These are phyloP conservation scores for Emmonsiellopsis sp. DNA, from an alignment of 2,329 filamentous ascomycete genomes.

Conservation along the genomic window DNA sequence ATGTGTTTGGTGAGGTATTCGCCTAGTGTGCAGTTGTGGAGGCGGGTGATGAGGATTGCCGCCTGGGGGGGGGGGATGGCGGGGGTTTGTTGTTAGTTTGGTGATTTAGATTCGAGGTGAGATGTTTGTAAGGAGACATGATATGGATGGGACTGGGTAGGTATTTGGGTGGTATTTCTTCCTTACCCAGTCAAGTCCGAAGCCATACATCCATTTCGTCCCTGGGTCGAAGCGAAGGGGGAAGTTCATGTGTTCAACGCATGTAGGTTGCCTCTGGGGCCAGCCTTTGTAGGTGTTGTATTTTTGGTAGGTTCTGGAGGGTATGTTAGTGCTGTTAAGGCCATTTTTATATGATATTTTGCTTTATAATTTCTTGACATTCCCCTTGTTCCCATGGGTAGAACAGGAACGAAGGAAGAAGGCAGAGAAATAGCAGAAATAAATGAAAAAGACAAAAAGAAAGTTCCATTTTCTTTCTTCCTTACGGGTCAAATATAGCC, in stretches of 20 bases:
- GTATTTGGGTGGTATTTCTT: constrained; percentile 11
- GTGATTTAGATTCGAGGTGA: too few relatives aligned
- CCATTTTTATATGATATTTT: too few relatives aligned
- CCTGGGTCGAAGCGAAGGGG: constrained; percentile 47
- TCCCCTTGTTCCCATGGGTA: too few relatives aligned
- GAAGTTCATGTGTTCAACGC: constrained; percentile 36
- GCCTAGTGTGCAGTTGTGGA: not conserved
- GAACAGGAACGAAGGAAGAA: too few relatives aligned
- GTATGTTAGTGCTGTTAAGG: too few relatives aligned
- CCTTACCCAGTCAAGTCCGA: constrained; percentile 46
- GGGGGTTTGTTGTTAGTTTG: too few relatives aligned
- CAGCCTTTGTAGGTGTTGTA: constrained; percentile 28
- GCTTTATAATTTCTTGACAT: too few relatives aligned
- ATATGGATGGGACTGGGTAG: not conserved
- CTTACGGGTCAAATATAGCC: constrained; percentile 30
- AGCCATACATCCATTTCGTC: constrained; percentile 42
- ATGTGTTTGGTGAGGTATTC: not conserved
- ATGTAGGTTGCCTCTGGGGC: constrained; percentile 14
- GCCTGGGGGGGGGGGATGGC: constrained; percentile 17
- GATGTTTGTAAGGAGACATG: not conserved
- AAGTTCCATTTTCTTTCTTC: constrained; percentile 9
- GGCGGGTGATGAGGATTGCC: constrained; percentile 20
- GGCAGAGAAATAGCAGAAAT: not conserved
- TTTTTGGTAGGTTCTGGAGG: not conserved
- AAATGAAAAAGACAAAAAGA: too few relatives aligned